Evolutionary conservation across 179 eudicot genomes (phyloP).

Genomic region (Beta corolliflora): DNA sequence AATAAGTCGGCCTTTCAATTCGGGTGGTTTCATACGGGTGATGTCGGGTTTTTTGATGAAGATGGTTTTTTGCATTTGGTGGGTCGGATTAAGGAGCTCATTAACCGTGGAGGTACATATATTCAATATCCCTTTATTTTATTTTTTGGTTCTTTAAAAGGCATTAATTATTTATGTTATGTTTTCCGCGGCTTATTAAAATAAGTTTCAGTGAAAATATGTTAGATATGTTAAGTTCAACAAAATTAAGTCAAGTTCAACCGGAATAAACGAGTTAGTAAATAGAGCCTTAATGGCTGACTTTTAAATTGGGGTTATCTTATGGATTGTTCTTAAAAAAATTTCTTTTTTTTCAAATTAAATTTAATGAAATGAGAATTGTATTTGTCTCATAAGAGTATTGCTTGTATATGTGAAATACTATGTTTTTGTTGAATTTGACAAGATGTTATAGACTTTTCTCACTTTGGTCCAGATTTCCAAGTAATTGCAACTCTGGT

Average conservation of each 20-base stretch:
- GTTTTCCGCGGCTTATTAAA: no score
- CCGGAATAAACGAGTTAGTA: no score
- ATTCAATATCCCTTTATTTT: neutral
- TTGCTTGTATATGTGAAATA: neutral
- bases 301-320: no score
- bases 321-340: neutral
- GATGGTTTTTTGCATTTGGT: constrained; percentile 76
- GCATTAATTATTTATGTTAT: neutral
- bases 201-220: no score
- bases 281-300: no score
- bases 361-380: neutral
- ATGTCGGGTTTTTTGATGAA: constrained; percentile 61
- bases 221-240: no score
- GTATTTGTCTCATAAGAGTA: neutral
- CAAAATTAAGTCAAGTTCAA: no score
- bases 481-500: neutral
- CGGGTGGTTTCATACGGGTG: constrained; percentile 88
- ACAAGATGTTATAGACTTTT: no score
- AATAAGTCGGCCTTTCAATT: constrained; percentile 63
- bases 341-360: neutral
- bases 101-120: constrained; percentile 77
- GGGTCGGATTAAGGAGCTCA: constrained; percentile 78
- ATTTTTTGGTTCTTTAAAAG: neutral
- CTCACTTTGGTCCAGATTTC: no score
- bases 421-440: neutral